phyloP scores from a whole-genome alignment of 345 rosid species.

The Salix exigua region DNA sequence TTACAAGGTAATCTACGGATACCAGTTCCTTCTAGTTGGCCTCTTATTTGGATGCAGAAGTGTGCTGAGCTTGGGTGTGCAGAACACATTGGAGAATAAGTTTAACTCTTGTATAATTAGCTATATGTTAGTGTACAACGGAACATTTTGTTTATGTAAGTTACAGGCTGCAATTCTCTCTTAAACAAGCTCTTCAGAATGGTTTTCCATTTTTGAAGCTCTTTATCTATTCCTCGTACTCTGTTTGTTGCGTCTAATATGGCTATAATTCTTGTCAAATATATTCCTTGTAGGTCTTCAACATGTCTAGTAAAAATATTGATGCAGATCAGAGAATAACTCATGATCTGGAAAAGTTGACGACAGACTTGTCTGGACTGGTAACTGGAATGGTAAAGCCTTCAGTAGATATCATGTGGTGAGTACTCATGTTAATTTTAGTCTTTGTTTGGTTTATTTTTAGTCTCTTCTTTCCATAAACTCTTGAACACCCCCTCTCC shows the following conservation, averaged over 20 bases:
- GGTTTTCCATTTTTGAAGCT: neutral
- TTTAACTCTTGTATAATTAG: neutral
- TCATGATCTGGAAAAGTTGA: constrained; percentile 83
- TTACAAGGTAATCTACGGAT: constrained; percentile 61
- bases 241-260: neutral
- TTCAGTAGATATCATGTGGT: constrained; percentile 91
- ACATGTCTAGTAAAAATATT: constrained; percentile 75
- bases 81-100: neutral
- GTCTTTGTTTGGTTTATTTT: neutral
- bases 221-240: neutral
- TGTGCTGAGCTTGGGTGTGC: constrained; percentile 6
- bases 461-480: neutral
- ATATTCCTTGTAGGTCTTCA: constrained; percentile 54
- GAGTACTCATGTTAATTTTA: constrained; percentile 28
- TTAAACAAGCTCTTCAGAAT: neutral
- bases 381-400: constrained; percentile 99
- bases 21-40: neutral
- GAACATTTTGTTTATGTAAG: neutral
- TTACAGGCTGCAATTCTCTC: neutral
- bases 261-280: neutral
- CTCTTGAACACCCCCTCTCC: neutral
- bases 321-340: constrained; percentile 98
- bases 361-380: constrained; percentile 78
- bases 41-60: constrained; percentile 8
- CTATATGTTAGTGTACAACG: neutral